phyloP scores from a whole-genome alignment of 2,329 filamentous ascomycete species.

The Fusarium illudens region DNA sequence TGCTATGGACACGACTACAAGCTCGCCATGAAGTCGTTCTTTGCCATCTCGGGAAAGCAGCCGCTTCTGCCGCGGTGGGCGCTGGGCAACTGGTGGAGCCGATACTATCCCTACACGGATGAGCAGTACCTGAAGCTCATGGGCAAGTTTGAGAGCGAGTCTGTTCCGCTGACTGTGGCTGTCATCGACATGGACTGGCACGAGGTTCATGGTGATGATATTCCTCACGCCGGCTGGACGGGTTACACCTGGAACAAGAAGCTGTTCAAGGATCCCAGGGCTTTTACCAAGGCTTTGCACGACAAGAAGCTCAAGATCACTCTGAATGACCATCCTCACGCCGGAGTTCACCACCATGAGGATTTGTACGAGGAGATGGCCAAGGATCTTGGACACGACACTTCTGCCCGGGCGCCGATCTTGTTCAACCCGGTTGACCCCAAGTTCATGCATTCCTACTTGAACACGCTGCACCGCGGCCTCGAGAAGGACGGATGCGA shows the following conservation, averaged over 20 bases:
- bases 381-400: conserved; percentile 60
- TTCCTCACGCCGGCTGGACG: conserved; percentile 54
- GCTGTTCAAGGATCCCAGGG: conserved; percentile 58
- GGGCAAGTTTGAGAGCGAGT: conserved; percentile 60
- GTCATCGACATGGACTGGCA: conserved; percentile 76
- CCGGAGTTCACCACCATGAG: conserved; percentile 65
- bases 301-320: conserved; percentile 61
- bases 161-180: conserved; percentile 65
- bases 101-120: conserved; percentile 66
- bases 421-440: conserved; percentile 63
- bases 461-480: conserved; percentile 63
- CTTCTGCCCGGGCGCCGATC: conserved; percentile 58
- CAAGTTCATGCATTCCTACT: conserved; percentile 65
- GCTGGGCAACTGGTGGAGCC: conserved; percentile 72
- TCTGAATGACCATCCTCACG: conserved; percentile 70
- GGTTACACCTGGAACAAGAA: conserved; percentile 70
- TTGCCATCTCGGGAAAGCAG: conserved; percentile 63
- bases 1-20: conserved; percentile 65
- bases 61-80: conserved; percentile 65
- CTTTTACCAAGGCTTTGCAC: conserved; percentile 61
- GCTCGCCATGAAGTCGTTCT: conserved; percentile 62
- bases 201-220: conserved; percentile 57
- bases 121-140: conserved; percentile 66
- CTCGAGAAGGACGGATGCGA: conserved; percentile 66
- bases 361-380: conserved; percentile 65